Base-by-base conservation (phyloP, 768 basidiomycete species). In the Podaxis sp. region DNA sequence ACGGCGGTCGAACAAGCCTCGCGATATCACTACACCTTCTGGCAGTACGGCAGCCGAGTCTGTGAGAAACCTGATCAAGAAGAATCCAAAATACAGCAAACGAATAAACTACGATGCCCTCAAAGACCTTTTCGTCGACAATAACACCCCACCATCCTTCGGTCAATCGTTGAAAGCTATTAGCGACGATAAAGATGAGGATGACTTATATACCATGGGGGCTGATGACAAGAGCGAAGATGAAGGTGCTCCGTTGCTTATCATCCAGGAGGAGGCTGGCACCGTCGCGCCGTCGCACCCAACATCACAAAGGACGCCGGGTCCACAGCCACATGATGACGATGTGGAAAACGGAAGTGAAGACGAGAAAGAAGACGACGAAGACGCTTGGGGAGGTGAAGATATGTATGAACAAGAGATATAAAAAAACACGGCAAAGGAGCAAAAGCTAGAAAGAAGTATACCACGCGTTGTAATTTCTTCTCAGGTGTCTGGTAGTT, bases 81-180 rank as follows among this genome's bases (percentile, higher is more conserved):
- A 93, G 76, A 94, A 90, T 65, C 82, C 87, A 24, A 90, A 87
- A 70, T 94, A 95, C 75, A 94, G 91, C 75, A 93, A 93, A 70
- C 86, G 93, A 56, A 96, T 96, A 76, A 97, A 97, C 72, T 97
- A 96, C 72, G 90, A 92, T 67, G 93, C 92, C 0, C 84, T 96
- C 57, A 89, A 91, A 66, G 84, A 85, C 60, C 81, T 96, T 11
- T 93, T 96, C 71, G 77, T 82, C 29, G 84, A 85, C 13, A 69
- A 69, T 5, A 66, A 62, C 15, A 75, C 77, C 69, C 69, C 68
- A 2, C 67, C 68, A 1, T 64, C 64, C 3, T 63, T 66, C 43
- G 38, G 58, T 12, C 59, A 63, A 49, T 46, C 63, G 13, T 22
- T 63, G 9, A 56, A 57, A 17, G 51, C 49, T 19, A 53, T 56